These are phyloP conservation scores for Chytridiales sp. DNA, from an alignment of 371 early-diverging fungal genomes.

Conservation along the genomic window DNA sequence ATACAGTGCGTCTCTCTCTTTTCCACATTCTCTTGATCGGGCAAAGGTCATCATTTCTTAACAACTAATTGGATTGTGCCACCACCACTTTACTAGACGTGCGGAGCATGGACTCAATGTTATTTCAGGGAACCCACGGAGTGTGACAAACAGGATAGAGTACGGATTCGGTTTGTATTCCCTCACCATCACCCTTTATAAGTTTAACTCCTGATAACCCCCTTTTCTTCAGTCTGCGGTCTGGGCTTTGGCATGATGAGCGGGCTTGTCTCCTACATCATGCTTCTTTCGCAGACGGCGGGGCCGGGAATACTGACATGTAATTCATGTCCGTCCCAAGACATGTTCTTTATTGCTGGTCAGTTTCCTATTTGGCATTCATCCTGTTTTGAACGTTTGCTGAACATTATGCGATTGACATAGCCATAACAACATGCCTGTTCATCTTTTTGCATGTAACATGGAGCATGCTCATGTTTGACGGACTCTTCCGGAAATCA, in stretches of 20 bases:
- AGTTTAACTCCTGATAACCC: background rate
- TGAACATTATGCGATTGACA: background rate
- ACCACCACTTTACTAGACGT: too few species aligned
- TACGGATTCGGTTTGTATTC: slow-evolving; percentile 59
- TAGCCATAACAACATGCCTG: slow-evolving; percentile 68
- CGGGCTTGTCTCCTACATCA: slow-evolving; percentile 65
- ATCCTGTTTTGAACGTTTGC: background rate
- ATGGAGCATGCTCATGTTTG: slow-evolving; percentile 74
- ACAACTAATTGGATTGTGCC: too few species aligned
- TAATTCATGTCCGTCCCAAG: slow-evolving; percentile 60
- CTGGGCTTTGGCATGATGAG: slow-evolving; percentile 71
- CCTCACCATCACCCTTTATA: background rate
- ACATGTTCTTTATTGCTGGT: slow-evolving; percentile 68
- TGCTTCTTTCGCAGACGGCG: slow-evolving; percentile 60
- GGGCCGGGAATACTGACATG: slow-evolving; percentile 71
- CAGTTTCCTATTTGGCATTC: background rate
- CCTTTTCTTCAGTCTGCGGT: slow-evolving; percentile 60
- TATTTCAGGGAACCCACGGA: background rate
- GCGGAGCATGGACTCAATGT: slow-evolving; percentile 4
- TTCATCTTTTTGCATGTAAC: slow-evolving; percentile 67
- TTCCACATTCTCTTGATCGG: too few species aligned
- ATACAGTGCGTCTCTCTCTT: slow-evolving; percentile 20
- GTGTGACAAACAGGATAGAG: slow-evolving; percentile 53
- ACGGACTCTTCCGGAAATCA: slow-evolving; percentile 49
- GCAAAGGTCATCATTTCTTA: too few species aligned